Percentiles rank a stretch among this genome's conserved stretches.
These are phyloP conservation scores for Suillus fuscotomentosus DNA, from an alignment of 768 basidiomycete species.

Conservation along the genomic window DNA sequence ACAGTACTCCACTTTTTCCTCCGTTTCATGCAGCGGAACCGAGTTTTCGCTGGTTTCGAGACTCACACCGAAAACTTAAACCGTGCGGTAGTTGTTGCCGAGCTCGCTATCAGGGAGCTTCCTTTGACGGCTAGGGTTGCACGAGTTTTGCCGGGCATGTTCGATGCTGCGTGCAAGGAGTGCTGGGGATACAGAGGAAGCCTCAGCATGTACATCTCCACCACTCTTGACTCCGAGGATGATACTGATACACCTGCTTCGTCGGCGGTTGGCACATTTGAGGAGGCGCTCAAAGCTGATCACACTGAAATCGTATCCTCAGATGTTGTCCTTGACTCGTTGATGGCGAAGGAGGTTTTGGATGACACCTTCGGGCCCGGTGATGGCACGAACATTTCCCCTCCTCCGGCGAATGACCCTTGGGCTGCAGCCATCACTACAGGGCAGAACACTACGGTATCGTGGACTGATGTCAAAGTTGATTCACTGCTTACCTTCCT, in stretches of 20 bases:
- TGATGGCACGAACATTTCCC: conserved; percentile 13
- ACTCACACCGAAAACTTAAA: conserved; percentile 31
- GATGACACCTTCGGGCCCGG: conserved; percentile 28
- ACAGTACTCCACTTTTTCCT: conserved; percentile 45
- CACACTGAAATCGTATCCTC: conserved; percentile 28
- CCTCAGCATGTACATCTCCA: conserved; percentile 23
- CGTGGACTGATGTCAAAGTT: conserved; percentile 27
- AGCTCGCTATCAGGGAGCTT: conserved; percentile 38
- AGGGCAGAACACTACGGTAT: conserved; percentile 25
- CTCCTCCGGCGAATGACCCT: conserved; percentile 19
- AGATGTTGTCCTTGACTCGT: conserved; percentile 24
- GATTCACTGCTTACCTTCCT: conserved; percentile 40
- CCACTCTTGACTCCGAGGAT: neutral
- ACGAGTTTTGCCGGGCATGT: conserved; percentile 37
- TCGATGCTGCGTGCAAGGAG: conserved; percentile 47
- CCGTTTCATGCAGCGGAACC: conserved; percentile 43
- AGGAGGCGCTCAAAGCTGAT: conserved; percentile 36
- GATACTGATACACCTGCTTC: neutral
- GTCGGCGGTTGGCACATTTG: conserved; percentile 26
- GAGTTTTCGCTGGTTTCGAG: conserved; percentile 35
- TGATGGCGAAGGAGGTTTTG: conserved; percentile 27
- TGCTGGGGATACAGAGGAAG: conserved; percentile 47
- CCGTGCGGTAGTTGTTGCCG: conserved; percentile 42
- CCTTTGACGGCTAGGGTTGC: conserved; percentile 41
- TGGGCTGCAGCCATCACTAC: conserved; percentile 23